Evolutionary conservation across 73 alveolate genomes (phyloP), one percentile per base, ranked within the genome.

Genomic region (Paramecium bursaria): DNA sequence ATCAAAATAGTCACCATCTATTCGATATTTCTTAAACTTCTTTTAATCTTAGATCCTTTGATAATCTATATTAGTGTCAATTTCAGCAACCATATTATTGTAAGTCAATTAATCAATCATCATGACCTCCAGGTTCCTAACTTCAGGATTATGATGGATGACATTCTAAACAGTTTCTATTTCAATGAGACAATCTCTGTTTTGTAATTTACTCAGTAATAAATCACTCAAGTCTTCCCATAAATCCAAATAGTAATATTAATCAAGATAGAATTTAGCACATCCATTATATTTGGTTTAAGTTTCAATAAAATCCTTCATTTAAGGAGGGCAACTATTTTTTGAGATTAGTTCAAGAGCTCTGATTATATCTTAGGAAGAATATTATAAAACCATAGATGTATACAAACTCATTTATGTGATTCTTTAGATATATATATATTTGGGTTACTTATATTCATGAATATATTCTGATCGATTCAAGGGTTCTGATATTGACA

Each of bases 401-500:
- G 97, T 87, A 79, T 92, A 92, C 85, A 92, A 39, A 39, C 82
- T 67, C 82, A 67, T 67, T n/a, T 67, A 42, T 39, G 82, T 67
- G 27, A 67, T 21, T 27, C 76, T 57, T 9, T 10, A 10, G 13
- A 23, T 23, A 27, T 7, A 75, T 0, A 86, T 85, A 76, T 88
- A 88, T 17, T 60, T 14, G 48, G 82, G 82, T 29, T 86, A 67
- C 30, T 52, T 86, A 88, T 88, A 92, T 86, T 92, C 94, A 86
- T 92, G 97, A 46, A 88, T 88, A 53, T 86, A 80, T 55, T 85
- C 90, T 5, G 97, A 87, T 42, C 97, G 74, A 14, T 86, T 89
- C 1, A 75, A 82, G 13, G 97, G 97, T 75, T 92, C 97, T 27
- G 93, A 95, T 3, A 92, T 89, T 23, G 94, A 91, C 75, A 92